Base-by-base conservation (phyloP, 306 rosid genomes). In the Dicorynia guianensis region DNA sequence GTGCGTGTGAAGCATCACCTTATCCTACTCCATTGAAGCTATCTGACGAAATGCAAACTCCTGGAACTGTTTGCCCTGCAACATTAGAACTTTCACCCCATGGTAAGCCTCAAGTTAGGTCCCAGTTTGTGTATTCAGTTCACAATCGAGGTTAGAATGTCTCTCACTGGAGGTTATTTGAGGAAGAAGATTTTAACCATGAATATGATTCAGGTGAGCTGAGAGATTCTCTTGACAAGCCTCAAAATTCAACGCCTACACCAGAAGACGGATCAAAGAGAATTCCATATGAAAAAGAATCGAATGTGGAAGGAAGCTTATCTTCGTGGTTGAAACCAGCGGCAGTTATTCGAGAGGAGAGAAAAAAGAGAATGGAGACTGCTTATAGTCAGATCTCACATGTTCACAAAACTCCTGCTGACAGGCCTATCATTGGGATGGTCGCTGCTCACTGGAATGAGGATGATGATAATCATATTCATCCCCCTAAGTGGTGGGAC, bases 391-490 rank as follows among this genome's bases (percentile, higher is more conserved):
- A 73, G 62, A 60, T 46, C 42, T 69, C 77, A 30, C 69, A 54
- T 55, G 66, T 42, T 47, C 81, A 85, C 53, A 84, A 79, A 82
- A 83, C 85, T 73, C 92, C 92, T 34, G 85, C 81, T 47, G 96
- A 90, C 33, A 92, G 96, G 79, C 96, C 96, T 38, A 90, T 94
- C 71, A 88, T 94, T 65, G 98, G 98, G 61, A 80, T 87, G 81
- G 97, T 94, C 80, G 96, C 96, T 78, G 89, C 96, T 81, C 96
- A 87, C 73, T 91, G 95, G 97, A 86, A 67, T 75, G 89, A 92
- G 66, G 89, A 93, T 38, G 91, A 89, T 56, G 75, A 81, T 35
- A 50, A 89, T 72, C 85, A 79, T 39, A 66, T 74, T 81, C 84
- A 91, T n/a, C 77, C 87, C 55, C 95, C 98, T 8, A 90, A 92